Evolutionary conservation across 2,329 filamentous ascomycete genomes (phyloP).

Genomic region (Penicillium sp.): DNA sequence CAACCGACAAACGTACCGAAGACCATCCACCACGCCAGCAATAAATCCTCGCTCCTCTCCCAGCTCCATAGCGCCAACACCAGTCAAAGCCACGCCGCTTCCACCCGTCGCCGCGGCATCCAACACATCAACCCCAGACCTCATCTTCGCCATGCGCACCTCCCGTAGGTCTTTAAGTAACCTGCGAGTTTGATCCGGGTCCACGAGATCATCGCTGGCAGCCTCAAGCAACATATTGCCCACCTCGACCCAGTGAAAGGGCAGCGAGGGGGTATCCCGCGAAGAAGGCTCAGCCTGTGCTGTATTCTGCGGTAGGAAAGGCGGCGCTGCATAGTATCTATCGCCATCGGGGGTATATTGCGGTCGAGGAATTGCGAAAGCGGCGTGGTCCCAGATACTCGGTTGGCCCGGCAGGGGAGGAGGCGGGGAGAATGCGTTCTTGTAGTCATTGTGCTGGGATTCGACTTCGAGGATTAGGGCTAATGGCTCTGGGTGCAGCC

Average conservation of each 20-base stretch:
- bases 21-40: slow-evolving; percentile 77
- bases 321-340: slow-evolving; percentile 55
- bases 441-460: slow-evolving; percentile 59
- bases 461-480: slow-evolving; percentile 75
- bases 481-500: slow-evolving; percentile 76
- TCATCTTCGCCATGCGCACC: slow-evolving; percentile 83
- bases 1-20: slow-evolving; percentile 49
- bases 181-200: slow-evolving; percentile 68
- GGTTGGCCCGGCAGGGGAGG: slow-evolving; percentile 59
- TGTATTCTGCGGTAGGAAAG: slow-evolving; percentile 74
- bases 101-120: slow-evolving; percentile 51
- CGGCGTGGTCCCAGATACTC: slow-evolving; percentile 25
- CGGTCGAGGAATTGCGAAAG: slow-evolving; percentile 24
- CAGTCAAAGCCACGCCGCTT: slow-evolving; percentile 69
- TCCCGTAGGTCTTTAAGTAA: slow-evolving; percentile 79
- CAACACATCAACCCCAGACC: slow-evolving; percentile 67
- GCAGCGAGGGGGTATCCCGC: slow-evolving; percentile 50
- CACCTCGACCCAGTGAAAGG: slow-evolving; percentile 94
- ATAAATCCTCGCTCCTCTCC: slow-evolving; percentile 83
- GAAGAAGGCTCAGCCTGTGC: slow-evolving; percentile 58
- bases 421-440: slow-evolving; percentile 71
- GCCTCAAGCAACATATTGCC: slow-evolving; percentile 82
- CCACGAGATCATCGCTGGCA: slow-evolving; percentile 75
- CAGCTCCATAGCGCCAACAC: slow-evolving; percentile 90
- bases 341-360: slow-evolving; percentile 41